Percentiles rank a stretch among this genome's conserved stretches.
Conservation (phyloP, 1,284 basidiomycete species). For the Rhodotorula sp. region DNA sequence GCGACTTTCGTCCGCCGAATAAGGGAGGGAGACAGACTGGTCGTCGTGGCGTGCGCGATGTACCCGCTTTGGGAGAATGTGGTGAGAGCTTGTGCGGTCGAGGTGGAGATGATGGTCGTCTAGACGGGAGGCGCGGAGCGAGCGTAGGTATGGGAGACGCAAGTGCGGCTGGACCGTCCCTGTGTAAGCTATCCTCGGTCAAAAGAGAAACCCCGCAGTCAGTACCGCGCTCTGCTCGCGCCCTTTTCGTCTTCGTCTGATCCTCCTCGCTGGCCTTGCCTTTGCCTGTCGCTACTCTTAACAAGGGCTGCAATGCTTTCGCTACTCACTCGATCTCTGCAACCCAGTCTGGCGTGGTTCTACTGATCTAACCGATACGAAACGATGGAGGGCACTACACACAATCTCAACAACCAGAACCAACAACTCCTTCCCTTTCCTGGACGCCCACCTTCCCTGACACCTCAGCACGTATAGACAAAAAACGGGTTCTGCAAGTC, state of each 20-base stretch:
- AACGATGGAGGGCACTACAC: neutral
- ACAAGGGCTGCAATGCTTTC: neutral
- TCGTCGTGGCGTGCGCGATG: constrained; percentile 19
- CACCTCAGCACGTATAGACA: constrained; percentile 41
- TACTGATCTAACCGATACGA: neutral
- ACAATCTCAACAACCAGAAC: neutral
- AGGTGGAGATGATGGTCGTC: constrained; percentile 2
- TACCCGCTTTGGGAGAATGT: constrained; percentile 31
- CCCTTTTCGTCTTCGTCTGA: too few species aligned
- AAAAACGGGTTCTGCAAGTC: constrained; percentile 56
- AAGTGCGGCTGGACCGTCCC: too few species aligned
- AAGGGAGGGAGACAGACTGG: constrained; percentile 16
- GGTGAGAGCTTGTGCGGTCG: constrained; percentile 2
- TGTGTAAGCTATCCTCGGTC: too few species aligned
- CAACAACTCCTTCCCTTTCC: too few species aligned
- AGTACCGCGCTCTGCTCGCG: too few species aligned
- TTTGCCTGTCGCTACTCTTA: neutral
- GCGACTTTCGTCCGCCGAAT: neutral
- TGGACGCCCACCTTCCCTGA: too few species aligned
- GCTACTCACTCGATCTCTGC: neutral
- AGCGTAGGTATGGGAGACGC: too few species aligned
- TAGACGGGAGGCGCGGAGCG: neutral
- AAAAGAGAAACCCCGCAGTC: too few species aligned
- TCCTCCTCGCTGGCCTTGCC: too few species aligned
- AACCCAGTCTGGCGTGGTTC: too few species aligned